Evolutionary conservation across 768 basidiomycete species (phyloP).

Genomic region (Mycena sanguinolenta): DNA sequence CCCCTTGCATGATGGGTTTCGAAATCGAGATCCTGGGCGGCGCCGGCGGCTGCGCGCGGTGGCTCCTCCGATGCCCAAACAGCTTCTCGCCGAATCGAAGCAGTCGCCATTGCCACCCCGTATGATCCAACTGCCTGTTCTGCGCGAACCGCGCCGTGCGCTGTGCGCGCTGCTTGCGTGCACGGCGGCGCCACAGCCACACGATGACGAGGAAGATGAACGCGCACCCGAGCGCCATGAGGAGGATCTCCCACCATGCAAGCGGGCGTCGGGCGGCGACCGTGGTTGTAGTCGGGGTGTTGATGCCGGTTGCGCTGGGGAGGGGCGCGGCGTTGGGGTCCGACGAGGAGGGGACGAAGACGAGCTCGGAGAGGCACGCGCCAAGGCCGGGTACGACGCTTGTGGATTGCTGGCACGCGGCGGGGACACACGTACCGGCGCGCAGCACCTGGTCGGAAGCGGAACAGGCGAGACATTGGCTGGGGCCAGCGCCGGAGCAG

Average conservation of each 20-base stretch:
- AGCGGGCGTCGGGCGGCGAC: slow-evolving; percentile 52
- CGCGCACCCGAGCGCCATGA: slow-evolving; percentile 85
- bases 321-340: slow-evolving; percentile 63
- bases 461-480: slow-evolving; percentile 69
- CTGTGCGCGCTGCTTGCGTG: slow-evolving; percentile 64
- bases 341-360: slow-evolving; percentile 59
- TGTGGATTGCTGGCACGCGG: slow-evolving; percentile 68
- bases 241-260: slow-evolving; percentile 87
- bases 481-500: slow-evolving; percentile 69
- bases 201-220: slow-evolving; percentile 80
- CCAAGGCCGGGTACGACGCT: slow-evolving; percentile 79
- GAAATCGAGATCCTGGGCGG: slow-evolving; percentile 16
- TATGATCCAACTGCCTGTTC: slow-evolving; percentile 54
- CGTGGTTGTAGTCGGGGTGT: slow-evolving; percentile 31
- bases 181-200: slow-evolving; percentile 79
- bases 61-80: slow-evolving; percentile 53
- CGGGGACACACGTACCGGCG: slow-evolving; percentile 70
- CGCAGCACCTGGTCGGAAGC: slow-evolving; percentile 63
- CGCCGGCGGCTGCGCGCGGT: slow-evolving; percentile 27
- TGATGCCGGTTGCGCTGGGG: slow-evolving; percentile 69
- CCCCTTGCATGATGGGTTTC: no score
- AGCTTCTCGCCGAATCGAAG: slow-evolving; percentile 59
- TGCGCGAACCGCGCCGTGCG: slow-evolving; percentile 63
- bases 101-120: slow-evolving; percentile 60
- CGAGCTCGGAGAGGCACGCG: slow-evolving; percentile 81